Percentiles rank a stretch among this genome's conserved stretches.
Evolutionary conservation across 2,329 filamentous ascomycete genomes (phyloP).

Genomic region (Paecilomyces dactylethromorphus): DNA sequence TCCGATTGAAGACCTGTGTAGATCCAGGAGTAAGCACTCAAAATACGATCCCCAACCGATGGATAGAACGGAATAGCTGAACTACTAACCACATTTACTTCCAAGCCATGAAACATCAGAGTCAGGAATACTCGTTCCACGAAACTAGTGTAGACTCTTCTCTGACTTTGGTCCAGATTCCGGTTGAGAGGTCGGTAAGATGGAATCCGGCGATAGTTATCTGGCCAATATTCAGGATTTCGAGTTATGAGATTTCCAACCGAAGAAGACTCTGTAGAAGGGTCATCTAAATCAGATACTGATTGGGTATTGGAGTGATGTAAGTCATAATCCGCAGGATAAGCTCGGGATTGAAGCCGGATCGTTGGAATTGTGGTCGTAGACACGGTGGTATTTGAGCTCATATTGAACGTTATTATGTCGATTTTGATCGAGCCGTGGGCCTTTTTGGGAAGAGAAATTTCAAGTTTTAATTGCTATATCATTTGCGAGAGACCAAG

Average conservation of each 20-base stretch:
- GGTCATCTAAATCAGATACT: no score
- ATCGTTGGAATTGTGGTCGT: background rate
- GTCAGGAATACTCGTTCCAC: constrained; percentile 43
- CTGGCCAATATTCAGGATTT: constrained; percentile 42
- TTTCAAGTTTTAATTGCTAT: no score
- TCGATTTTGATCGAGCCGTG: no score
- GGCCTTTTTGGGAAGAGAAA: no score
- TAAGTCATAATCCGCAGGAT: constrained; percentile 5
- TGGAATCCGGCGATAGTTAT: constrained; percentile 42
- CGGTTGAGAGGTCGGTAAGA: constrained; percentile 41
- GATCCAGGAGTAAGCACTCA: no score
- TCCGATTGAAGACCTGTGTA: constrained; percentile 30
- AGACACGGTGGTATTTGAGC: no score
- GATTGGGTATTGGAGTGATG: constrained; percentile 16
- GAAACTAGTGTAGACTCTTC: constrained; percentile 39
- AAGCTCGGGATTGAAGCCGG: background rate
- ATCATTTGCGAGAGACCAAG: no score
- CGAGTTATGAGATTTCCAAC: no score
- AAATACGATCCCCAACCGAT: no score
- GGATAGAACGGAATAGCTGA: no score
- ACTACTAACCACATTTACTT: constrained; percentile 40
- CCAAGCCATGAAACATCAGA: constrained; percentile 46
- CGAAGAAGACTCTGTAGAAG: no score
- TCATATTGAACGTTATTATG: no score
- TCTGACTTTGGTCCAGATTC: constrained; percentile 33